These are phyloP conservation scores for Carex cristatella DNA, from an alignment of 176 grass and related monocot species.

Conservation along the genomic window DNA sequence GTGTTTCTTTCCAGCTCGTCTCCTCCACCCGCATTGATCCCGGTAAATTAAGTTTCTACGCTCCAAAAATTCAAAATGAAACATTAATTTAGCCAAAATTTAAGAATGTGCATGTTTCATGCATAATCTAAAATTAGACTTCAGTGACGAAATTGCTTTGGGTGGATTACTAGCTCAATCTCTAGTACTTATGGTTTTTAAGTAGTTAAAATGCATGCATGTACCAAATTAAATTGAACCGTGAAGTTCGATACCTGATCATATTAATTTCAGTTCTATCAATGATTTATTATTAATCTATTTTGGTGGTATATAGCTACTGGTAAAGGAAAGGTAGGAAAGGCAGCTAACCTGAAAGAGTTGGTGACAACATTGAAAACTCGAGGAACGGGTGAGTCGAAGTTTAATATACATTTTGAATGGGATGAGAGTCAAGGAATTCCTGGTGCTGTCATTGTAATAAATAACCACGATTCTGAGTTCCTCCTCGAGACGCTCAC, in stretches of 20 bases:
- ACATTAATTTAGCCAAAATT: too few species aligned
- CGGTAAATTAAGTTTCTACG: slow-evolving; percentile 1
- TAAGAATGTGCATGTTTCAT: too few species aligned
- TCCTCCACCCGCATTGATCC: slow-evolving; percentile 50
- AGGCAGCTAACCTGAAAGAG: slow-evolving; percentile 43
- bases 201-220: too few species aligned
- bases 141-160: too few species aligned
- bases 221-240: too few species aligned
- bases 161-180: too few species aligned
- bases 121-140: too few species aligned
- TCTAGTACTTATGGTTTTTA: too few species aligned
- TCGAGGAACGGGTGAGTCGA: slow-evolving; percentile 41
- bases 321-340: slow-evolving; percentile 14
- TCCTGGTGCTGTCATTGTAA: slow-evolving; percentile 54
- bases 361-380: slow-evolving; percentile 32
- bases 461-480: slow-evolving; percentile 45
- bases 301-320: too few species aligned
- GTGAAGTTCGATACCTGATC: too few species aligned
- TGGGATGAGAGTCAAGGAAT: slow-evolving; percentile 64
- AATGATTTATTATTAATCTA: not conserved
- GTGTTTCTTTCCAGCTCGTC: slow-evolving; percentile 62
- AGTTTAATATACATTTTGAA: slow-evolving; percentile 38
- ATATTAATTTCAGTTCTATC: not conserved
- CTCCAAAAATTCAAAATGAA: too few species aligned
- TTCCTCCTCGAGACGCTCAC: slow-evolving; percentile 76